Evolutionary conservation across 176 grass and related monocot genomes (phyloP).

Genomic region (Eleusine coracana): DNA sequence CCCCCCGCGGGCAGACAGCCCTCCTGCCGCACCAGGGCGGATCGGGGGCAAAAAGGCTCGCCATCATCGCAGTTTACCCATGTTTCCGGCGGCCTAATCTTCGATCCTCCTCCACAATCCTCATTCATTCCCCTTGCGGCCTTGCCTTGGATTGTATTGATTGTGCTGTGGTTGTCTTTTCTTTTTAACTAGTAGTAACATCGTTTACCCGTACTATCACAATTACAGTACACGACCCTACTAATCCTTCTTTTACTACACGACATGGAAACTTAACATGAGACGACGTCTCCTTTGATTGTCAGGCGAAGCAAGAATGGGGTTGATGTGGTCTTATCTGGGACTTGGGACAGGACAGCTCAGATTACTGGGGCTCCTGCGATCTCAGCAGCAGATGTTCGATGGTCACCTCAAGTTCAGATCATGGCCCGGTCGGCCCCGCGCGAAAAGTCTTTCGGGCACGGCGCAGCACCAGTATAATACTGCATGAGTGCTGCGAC

Average conservation of each 20-base stretch:
- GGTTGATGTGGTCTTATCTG: no score
- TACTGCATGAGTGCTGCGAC: conserved; percentile 29
- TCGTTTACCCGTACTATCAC: no score
- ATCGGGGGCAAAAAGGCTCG: conserved; percentile 39
- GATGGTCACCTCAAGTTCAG: conserved; percentile 40
- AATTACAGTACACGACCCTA: no score
- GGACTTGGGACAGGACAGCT: neutral
- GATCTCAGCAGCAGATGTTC: conserved; percentile 28
- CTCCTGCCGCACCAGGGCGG: conserved; percentile 43
- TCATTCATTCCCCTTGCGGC: no score
- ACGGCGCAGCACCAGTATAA: neutral
- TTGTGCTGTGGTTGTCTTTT: no score
- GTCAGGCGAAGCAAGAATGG: neutral
- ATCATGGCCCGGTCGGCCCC: conserved; percentile 20
- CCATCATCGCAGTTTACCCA: conserved; percentile 31
- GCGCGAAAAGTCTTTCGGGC: neutral
- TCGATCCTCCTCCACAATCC: neutral
- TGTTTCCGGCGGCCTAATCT: conserved; percentile 21
- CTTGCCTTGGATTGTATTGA: no score
- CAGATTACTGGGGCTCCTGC: conserved; percentile 3
- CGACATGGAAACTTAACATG: no score
- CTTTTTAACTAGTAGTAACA: no score
- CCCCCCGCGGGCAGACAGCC: conserved; percentile 32
- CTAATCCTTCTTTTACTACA: no score
- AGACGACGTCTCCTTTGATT: no score